Conservation (phyloP, 1,284 basidiomycete species). For the Pisolithus thermaeus region DNA sequence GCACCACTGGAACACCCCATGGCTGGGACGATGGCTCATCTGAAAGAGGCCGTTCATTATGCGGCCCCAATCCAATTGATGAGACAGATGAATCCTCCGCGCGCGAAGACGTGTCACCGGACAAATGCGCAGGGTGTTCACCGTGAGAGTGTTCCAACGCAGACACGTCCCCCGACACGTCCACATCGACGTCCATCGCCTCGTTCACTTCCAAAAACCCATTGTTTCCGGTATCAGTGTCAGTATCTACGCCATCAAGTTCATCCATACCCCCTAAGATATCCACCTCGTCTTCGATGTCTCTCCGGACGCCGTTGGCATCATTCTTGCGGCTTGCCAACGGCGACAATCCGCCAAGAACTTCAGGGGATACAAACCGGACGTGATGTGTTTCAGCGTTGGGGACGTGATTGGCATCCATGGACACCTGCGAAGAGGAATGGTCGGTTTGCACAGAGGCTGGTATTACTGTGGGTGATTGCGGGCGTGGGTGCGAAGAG, state of each 20-base stretch:
- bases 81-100: neutral
- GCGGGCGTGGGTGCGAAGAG: no score
- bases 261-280: neutral
- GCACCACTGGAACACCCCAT: neutral
- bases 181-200: slow-evolving; percentile 22
- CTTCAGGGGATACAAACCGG: slow-evolving; percentile 27
- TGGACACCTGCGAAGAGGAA: neutral
- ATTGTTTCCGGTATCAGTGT: neutral
- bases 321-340: slow-evolving; percentile 5
- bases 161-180: slow-evolving; percentile 5
- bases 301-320: neutral
- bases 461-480: no score
- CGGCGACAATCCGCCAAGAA: slow-evolving; percentile 14
- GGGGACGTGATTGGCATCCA: slow-evolving; percentile 7
- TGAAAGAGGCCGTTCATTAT: no score
- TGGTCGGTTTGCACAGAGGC: neutral
- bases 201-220: slow-evolving; percentile 7
- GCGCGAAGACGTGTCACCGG: neutral
- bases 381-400: slow-evolving; percentile 22
- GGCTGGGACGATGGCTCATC: neutral
- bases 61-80: neutral
- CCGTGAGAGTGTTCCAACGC: neutral
- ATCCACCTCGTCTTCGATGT: neutral
- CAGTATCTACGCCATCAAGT: neutral
- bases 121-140: neutral